Evolutionary conservation across 176 grass and related monocot species (phyloP), one percentile per base, ranked within the genome.

Genomic region (Bromus sterilis): DNA sequence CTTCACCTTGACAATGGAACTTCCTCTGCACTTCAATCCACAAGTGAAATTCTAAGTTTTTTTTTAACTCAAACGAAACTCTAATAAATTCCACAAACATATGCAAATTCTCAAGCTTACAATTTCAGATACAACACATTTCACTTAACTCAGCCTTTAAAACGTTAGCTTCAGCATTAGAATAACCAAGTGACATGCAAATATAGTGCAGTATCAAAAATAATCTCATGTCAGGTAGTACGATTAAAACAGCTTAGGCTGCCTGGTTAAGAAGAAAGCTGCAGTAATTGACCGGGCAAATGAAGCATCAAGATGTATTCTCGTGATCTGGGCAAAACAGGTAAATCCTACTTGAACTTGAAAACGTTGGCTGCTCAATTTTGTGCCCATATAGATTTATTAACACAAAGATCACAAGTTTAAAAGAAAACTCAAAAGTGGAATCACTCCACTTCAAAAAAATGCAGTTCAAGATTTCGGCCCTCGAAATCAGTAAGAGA

Each of bases 361-460:
- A 31, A 15, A 36, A 66, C 63, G 23, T 41, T 41, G 31, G 42
- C 63, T 46, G 53, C 87, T 77, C 71, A 73, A 37, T 82, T 75
- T 75, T 71, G 57, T 41, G 13, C 78, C 11, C 35, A 46, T 11
- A 46, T 63, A 86, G 69, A 36, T 78, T 85, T 89, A 89, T 89
- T 82, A 81, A 89, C 87, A 82, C 3, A 75, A 79, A 73, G 8
- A 72, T 63, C 26, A 78, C 74, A 57, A 0, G 74, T 82, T 73
- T 30, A 4, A 46, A 57, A 56, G 36, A 8, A 72, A 66, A 66
- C 23, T 57, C 20, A 26, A 37, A 34, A 40, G 73, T 24, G 56
- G 77, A 77, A 32, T 56, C 64, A 77, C 33, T 62, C 83, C 64
- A 57, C 73, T 65, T 66, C 51, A 77, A 85, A 86, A 82, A 65